Base-by-base conservation (phyloP, 169 alveolate species). In the Fabrea salina region DNA sequence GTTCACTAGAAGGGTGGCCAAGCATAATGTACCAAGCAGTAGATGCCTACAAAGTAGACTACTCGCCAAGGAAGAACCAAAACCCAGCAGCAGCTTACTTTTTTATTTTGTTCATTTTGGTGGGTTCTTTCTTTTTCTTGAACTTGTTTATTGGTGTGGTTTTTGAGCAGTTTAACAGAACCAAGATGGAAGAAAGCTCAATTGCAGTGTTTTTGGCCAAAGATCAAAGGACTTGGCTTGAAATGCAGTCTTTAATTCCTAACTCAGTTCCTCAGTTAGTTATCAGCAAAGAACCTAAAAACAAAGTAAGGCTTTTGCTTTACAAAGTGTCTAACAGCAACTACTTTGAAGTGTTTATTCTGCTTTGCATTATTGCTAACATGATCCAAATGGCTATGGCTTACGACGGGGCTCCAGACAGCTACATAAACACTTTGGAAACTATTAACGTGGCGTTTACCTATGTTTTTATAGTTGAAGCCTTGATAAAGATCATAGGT, bases 1-100 rank as follows among this genome's bases (percentile, higher is more conserved):
- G 91, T 41, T 87, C 95, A 4, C 80, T 89, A 33, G 96, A 87
- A 76, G 91, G 85, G 6, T 94, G 96, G 96, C 93, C 93, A 5
- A 92, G 85, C 51, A 67, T 87, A n/a, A 82, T 89, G 91, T 84
- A 81, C 43, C 67, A 74, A 25, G 91, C 89, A n/a, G 81, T 86
- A 1, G 94, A 91, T 79, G 61, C 82, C 19, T 40, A 16, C 1
- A 82, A 64, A 22, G 22, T 37, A 8, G 89, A 82, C 4, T 5
- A 43, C 32, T 92, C 93, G 19, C 95, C 90, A 40, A 75, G 64
- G 39, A 59, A 72, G 74, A 82, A 79, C 78, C 50, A 59, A 67
- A 68, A 80, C 32, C 85, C 68, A n/a, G 16, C 19, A 1, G 7
- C 4, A 54, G 80, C 82, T 33, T 56, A 40, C 41, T 75, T 32